Conservation (phyloP, 495 filamentous ascomycete species). For the Neurospora pannonica region DNA sequence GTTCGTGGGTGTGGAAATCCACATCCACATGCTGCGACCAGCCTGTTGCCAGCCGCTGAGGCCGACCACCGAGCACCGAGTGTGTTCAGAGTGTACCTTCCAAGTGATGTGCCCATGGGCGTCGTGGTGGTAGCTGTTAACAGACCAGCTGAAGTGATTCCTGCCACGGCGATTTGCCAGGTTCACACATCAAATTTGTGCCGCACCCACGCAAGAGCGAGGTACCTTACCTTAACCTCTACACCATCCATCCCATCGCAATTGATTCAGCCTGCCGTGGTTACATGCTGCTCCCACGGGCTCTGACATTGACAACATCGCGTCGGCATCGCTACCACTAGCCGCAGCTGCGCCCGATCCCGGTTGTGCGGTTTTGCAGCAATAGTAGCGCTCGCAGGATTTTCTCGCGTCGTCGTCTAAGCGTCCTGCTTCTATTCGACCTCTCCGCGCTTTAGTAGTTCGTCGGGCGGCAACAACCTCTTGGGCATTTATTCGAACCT, state of each 20-base stretch:
- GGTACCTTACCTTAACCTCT: background rate
- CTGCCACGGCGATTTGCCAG: background rate
- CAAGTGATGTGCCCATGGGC: background rate
- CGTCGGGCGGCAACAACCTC: background rate
- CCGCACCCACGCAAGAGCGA: background rate
- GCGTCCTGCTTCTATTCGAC: background rate
- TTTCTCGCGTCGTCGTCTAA: background rate
- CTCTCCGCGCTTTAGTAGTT: background rate
- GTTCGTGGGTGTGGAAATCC: background rate
- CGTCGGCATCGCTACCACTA: background rate
- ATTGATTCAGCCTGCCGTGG: background rate
- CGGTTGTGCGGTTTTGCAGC: background rate
- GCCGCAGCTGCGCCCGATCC: background rate
- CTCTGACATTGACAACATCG: background rate
- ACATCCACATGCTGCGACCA: background rate
- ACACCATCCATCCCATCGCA: background rate
- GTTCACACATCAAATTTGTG: background rate
- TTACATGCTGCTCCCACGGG: background rate
- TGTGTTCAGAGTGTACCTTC: background rate
- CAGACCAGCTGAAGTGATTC: background rate
- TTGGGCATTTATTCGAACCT: background rate
- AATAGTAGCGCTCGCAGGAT: background rate
- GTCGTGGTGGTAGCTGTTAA: background rate
- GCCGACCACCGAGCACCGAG: background rate
- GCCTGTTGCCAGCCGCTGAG: background rate